Percentiles rank a stretch among this genome's conserved stretches.
Conservation (phyloP, 2,329 filamentous ascomycete species). For the Penicillium brevicompactum region DNA sequence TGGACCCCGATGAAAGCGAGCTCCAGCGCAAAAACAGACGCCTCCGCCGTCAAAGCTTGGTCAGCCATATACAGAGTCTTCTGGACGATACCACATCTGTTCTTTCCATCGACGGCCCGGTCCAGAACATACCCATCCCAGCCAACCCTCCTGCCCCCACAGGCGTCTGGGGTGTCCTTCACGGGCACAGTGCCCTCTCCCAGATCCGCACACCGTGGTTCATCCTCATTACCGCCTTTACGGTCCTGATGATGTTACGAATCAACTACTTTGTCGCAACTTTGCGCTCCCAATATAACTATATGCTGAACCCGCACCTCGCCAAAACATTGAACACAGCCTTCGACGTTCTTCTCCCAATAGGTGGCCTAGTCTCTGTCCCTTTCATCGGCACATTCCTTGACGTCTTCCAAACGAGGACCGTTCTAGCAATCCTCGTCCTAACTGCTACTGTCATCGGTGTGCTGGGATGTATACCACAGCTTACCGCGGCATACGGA, state of each 20-base stretch:
- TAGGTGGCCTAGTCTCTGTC: slow-evolving; percentile 81
- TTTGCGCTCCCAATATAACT: slow-evolving; percentile 77
- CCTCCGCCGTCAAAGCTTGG: slow-evolving; percentile 62
- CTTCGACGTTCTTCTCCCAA: slow-evolving; percentile 81
- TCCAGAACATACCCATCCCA: slow-evolving; percentile 4
- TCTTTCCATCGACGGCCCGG: slow-evolving; percentile 16
- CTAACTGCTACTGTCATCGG: slow-evolving; percentile 73
- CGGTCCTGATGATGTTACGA: slow-evolving; percentile 72
- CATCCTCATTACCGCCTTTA: slow-evolving; percentile 82
- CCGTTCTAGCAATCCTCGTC: slow-evolving; percentile 72
- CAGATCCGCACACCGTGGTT: slow-evolving; percentile 86
- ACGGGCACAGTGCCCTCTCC: slow-evolving; percentile 67
- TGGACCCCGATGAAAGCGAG: slow-evolving; percentile 51
- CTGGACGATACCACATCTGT: slow-evolving; percentile 54
- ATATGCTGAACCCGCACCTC: slow-evolving; percentile 64
- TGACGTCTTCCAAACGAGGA: slow-evolving; percentile 72
- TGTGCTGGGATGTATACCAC: slow-evolving; percentile 71
- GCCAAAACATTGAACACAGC: slow-evolving; percentile 76
- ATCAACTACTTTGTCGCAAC: slow-evolving; percentile 96
- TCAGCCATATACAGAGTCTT: slow-evolving; percentile 72
- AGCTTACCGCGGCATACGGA: slow-evolving; percentile 70
- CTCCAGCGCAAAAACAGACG: slow-evolving; percentile 58
- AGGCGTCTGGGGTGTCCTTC: slow-evolving; percentile 86
- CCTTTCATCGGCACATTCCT: slow-evolving; percentile 83
- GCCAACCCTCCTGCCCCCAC: slow-evolving; percentile 45